Evolutionary conservation across 768 basidiomycete species (phyloP).

Genomic region (Mycena venus): DNA sequence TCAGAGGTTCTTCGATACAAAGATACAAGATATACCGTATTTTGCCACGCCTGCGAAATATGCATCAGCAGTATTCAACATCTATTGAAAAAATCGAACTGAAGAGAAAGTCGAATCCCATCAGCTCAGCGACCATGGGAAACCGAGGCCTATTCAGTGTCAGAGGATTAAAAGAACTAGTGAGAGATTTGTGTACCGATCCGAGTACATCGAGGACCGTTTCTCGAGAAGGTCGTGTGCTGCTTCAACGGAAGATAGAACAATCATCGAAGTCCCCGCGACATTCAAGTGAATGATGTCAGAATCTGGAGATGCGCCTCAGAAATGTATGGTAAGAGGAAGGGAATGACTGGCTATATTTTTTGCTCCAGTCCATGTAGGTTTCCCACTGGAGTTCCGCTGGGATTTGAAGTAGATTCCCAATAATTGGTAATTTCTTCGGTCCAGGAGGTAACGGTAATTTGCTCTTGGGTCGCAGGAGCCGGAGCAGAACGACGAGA

Average conservation of each 20-base stretch:
- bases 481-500: not conserved
- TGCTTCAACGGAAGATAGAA: slow-evolving; percentile 42
- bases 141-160: not conserved
- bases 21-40: slow-evolving; percentile 15
- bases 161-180: not conserved
- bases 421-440: slow-evolving; percentile 56
- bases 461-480: not conserved
- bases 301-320: not conserved
- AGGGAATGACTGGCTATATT: slow-evolving; percentile 40
- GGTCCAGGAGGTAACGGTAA: slow-evolving; percentile 54
- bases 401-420: slow-evolving; percentile 61
- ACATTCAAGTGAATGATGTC: slow-evolving; percentile 48
- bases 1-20: not conserved
- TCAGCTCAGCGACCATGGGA: slow-evolving; percentile 1
- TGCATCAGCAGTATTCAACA: not conserved
- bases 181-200: not conserved
- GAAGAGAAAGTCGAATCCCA: slow-evolving; percentile 1
- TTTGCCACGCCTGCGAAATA: slow-evolving; percentile 22
- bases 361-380: slow-evolving; percentile 51
- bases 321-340: not conserved
- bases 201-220: slow-evolving; percentile 35
- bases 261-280: slow-evolving; percentile 48
- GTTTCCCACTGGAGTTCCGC: slow-evolving; percentile 54
- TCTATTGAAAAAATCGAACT: not conserved
- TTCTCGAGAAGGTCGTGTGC: slow-evolving; percentile 54